Evolutionary conservation across 2,329 filamentous ascomycete species (phyloP), one percentile per base, ranked within the genome.

Genomic region (Claviceps purpurea): DNA sequence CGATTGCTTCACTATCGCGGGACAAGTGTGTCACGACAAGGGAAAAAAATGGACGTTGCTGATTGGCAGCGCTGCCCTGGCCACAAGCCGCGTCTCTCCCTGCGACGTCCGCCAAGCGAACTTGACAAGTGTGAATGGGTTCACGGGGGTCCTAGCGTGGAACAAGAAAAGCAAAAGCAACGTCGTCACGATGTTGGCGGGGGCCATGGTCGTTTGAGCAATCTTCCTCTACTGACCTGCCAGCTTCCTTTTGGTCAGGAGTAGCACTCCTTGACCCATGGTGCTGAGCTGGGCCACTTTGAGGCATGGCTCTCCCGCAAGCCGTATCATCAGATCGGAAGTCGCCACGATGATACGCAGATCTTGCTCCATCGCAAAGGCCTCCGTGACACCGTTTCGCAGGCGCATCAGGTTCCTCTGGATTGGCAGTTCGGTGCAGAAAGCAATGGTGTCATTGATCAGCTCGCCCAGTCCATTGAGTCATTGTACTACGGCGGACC

Each of bases 401-500:
- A 41, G 20, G 20, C 50, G 16, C 16, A 41, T 18, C 20, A 7
- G 11, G 16, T 40, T n/a, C 22, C 16, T 11, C 18, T 45, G 37
- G 11, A 40, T 16, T n/a, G 22, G 14, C 47, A 45, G 37, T 49
- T 13, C 22, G 14, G 16, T 22, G 11, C 4, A 42, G n/a, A 51
- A 47, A 37, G 37, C 30, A 41, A 24, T 8, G 50, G 40, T 34
- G 20, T 47, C 18, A 7, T 46, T 26, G 38, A 45, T 13, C 40
- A 50, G 14, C 37, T 34, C 16, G 26, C 16, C 11, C 39, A 52
- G 10, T 44, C 50, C 13, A 47, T n/a, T 14, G 26, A 38, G 34
- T 68, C 66, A 74, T 66, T 75, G 86, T 63, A 65, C 76, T 54
- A 75, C 75, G 69, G 26, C 18, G 22, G 8, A 5, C 10, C 49